Evolutionary conservation across 148 eudicot species (phyloP).

Genomic region (Amaranthus cruentus): DNA sequence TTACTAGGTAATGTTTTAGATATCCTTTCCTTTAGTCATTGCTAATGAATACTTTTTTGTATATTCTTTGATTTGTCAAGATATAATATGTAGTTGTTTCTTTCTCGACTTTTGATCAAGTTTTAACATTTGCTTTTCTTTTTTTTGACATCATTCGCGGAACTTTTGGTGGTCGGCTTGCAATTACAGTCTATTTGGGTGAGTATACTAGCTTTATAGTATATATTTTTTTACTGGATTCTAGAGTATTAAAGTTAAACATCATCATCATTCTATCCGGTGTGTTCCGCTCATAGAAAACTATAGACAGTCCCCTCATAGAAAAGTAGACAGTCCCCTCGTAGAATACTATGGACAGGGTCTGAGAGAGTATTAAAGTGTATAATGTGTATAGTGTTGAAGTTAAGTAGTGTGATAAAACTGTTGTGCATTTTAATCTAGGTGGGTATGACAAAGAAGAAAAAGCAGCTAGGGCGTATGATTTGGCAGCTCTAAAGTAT

Average conservation of each 20-base stretch:
- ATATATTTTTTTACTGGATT: not conserved
- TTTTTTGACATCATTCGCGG: conserved; percentile 36
- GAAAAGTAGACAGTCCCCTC: too few relatives aligned
- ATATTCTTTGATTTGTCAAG: too few relatives aligned
- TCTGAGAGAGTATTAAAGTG: not conserved
- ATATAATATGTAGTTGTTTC: not conserved
- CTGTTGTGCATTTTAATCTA: conserved; percentile 17
- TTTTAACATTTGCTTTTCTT: conserved; percentile 3
- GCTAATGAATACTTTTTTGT: too few relatives aligned
- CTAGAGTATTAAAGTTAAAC: not conserved
- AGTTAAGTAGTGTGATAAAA: not conserved
- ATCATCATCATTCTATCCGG: too few relatives aligned
- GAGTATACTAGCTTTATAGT: conserved; percentile 17
- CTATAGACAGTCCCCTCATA: too few relatives aligned
- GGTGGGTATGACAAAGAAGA: conserved; percentile 99
- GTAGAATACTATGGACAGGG: too few relatives aligned
- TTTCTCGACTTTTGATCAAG: not conserved
- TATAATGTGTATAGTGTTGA: not conserved
- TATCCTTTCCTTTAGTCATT: too few relatives aligned
- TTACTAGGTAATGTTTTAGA: too few relatives aligned
- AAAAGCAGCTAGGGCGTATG: conserved; percentile 95
- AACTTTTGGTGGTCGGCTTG: conserved; percentile 18
- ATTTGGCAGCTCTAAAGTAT: conserved; percentile 93
- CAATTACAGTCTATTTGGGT: conserved; percentile 78
- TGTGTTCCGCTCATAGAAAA: too few relatives aligned